These are phyloP conservation scores for Penicillium argentinense DNA, from an alignment of 495 filamentous ascomycete species.

Conservation along the genomic window DNA sequence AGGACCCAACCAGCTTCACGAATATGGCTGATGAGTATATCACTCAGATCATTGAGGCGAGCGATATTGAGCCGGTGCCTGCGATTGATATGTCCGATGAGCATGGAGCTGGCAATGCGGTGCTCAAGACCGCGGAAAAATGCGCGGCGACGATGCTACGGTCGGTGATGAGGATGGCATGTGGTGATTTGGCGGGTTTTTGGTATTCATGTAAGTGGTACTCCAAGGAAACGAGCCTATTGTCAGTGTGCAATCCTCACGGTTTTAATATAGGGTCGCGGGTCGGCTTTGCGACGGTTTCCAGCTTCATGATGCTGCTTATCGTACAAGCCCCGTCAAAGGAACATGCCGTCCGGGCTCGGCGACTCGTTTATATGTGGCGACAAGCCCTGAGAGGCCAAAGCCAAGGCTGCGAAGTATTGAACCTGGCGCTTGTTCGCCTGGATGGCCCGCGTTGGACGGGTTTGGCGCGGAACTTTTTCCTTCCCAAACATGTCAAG, in stretches of 20 bases:
- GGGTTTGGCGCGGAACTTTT: slow-evolving; percentile 14
- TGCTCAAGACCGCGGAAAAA: slow-evolving; percentile 17
- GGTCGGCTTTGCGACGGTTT: slow-evolving; percentile 16
- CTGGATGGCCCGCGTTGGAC: slow-evolving; percentile 5
- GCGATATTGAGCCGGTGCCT: slow-evolving; percentile 8
- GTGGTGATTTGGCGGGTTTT: slow-evolving; percentile 13
- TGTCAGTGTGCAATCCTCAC: neutral
- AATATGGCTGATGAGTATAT: slow-evolving; percentile 11
- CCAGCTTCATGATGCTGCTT: slow-evolving; percentile 17
- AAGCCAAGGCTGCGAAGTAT: slow-evolving; percentile 6
- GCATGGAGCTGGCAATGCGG: slow-evolving; percentile 8
- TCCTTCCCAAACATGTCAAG: slow-evolving; percentile 8
- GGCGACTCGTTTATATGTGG: slow-evolving; percentile 14
- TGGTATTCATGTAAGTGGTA: slow-evolving; percentile 21
- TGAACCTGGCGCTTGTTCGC: slow-evolving; percentile 17
- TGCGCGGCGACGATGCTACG: slow-evolving; percentile 16
- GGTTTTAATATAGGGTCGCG: slow-evolving; percentile 14
- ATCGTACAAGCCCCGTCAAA: slow-evolving; percentile 15
- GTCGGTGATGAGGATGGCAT: slow-evolving; percentile 13
- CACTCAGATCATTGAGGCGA: slow-evolving; percentile 7
- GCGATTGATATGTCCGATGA: slow-evolving; percentile 13
- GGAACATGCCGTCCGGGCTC: slow-evolving; percentile 13
- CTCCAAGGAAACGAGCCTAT: too few relatives aligned
- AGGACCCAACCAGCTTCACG: neutral
- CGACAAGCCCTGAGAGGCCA: slow-evolving; percentile 13